phyloP scores from a whole-genome alignment of 2,329 filamentous ascomycete species.

The Fusarium devonianum region DNA sequence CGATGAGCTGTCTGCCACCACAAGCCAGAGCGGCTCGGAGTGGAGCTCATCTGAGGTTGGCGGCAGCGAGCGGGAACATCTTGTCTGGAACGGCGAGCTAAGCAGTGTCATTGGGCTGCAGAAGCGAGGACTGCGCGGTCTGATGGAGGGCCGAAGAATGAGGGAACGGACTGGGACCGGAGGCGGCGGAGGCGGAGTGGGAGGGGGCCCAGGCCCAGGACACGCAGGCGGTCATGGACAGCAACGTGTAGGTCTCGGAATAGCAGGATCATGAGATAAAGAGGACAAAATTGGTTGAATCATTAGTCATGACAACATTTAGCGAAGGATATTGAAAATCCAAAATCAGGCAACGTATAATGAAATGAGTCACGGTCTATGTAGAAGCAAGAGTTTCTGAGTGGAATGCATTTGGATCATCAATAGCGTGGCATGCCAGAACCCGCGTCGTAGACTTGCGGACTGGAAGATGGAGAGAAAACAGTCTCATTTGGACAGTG shows the following conservation, averaged over 20 bases:
- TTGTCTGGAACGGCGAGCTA: slow-evolving; percentile 79
- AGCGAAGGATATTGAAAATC: slow-evolving; percentile 18
- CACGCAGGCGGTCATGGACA: slow-evolving; percentile 38
- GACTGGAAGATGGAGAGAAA: slow-evolving; percentile 2
- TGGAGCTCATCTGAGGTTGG: slow-evolving; percentile 64
- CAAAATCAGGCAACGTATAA: slow-evolving; percentile 35
- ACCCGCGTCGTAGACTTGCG: slow-evolving; percentile 13
- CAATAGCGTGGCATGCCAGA: slow-evolving; percentile 18
- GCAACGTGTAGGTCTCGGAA: slow-evolving; percentile 60
- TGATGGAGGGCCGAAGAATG: slow-evolving; percentile 94
- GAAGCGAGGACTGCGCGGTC: slow-evolving; percentile 86
- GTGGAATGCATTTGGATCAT: slow-evolving; percentile 26
- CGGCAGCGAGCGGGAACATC: slow-evolving; percentile 57
- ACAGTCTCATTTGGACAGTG: too few relatives aligned
- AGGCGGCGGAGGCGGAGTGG: slow-evolving; percentile 34
- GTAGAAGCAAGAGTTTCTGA: slow-evolving; percentile 31
- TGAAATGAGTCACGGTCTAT: slow-evolving; percentile 33
- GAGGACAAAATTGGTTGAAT: slow-evolving; percentile 1
- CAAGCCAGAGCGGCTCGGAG: slow-evolving; percentile 62
- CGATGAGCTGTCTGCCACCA: slow-evolving; percentile 58
- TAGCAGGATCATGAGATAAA: slow-evolving; percentile 57
- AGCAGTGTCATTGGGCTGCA: slow-evolving; percentile 94
- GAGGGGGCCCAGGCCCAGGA: slow-evolving; percentile 16
- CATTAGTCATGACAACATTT: slow-evolving; percentile 4
- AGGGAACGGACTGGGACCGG: slow-evolving; percentile 73